Evolutionary conservation across 345 rosid species (phyloP), one percentile per base, ranked within the genome.

Genomic region (Ricinus communis): DNA sequence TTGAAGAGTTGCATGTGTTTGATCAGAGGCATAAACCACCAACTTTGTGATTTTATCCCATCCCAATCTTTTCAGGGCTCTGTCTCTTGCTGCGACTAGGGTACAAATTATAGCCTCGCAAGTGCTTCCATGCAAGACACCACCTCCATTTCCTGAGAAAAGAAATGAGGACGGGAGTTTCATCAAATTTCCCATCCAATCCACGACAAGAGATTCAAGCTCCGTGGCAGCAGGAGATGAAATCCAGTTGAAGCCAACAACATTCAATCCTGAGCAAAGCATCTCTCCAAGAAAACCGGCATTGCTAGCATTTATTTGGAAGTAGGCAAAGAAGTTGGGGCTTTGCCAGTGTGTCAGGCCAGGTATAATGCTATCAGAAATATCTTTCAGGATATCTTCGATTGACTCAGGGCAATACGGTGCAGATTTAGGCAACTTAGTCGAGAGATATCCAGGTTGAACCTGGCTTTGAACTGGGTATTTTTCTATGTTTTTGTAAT

Each of bases 271-370:
- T 8, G 76, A 54, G 36, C 74, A 71, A 12, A 75, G 71, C 79
- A 79, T 75, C 4, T 73, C 84, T 5, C 79, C 81, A 3, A 77
- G 64, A 63, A 81, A 71, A 0, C 81, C 84, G 21, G 79, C 79
- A 47, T 73, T 77, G 79, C 81, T 81, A 3, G 74, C 74, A 27
- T 30, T 77, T 50, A 77, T 67, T 9, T 50, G 82, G 67, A 77
- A 81, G 24, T 66, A 81, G 11, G 62, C 78, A 25, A 82, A 78
- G 73, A 64, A 75, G 18, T 40, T 75, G 0, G 82, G 82, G 38
- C 80, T 78, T 45, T 68, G 82, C 85, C 85, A 82, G 21, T 78
- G 85, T 22, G 82, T 82, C 3, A 82, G 22, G 7, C 82, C 82
- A 0, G 85, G 71, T 8, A 51, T 36, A 4, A 71, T 61, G 19